Evolutionary conservation across 1,284 basidiomycete species (phyloP), one percentile per base, ranked within the genome.

Genomic region (Cryptococcus sp.): DNA sequence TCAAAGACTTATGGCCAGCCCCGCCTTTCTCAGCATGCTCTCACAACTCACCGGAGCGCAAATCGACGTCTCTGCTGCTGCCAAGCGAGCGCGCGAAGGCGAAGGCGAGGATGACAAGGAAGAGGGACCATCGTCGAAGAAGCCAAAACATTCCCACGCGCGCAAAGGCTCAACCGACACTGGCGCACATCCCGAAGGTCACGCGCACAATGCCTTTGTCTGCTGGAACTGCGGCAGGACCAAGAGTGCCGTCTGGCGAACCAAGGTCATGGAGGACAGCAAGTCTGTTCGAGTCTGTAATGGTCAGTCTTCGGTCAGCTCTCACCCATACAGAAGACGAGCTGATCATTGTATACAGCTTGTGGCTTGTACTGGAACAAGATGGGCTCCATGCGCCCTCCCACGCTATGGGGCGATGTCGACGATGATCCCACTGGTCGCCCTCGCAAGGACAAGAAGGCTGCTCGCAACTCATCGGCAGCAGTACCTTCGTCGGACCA

Each of bases 301-400:
- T 65, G 74, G 74, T 75, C 47, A 66, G 74, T 62, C 20, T 15
- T 20, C n/a, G 22, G 13, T 7, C 17, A 8, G 27, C 13, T 44
- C 44, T 42, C 39, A 25, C 22, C 54, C 16, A 42, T n/a, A n/a
- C 7, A 17, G 0, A 25, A 27, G 15, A 39, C 15, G 44, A 45
- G 50, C 49, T 47, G 35, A 58, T 47, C 8, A 16, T 52, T 41
- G 19, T 19, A 3, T 47, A 47, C 39, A 75, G 77, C 77, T n/a
- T 78, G 77, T 50, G 77, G 77, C 1, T 62, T 78, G 25, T 78
- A 77, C 66, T 77, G 68, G 68, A 76, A 78, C 60, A 74, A 75
- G 64, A 68, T 64, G 42, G 62, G 70, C 8, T 62, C 57, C 17
- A 75, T 77, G 73, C 69, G 75, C 13, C 75, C 77, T 5, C 70